phyloP scores from a whole-genome alignment of 2,329 filamentous ascomycete genomes.

The Capronia coronata region DNA sequence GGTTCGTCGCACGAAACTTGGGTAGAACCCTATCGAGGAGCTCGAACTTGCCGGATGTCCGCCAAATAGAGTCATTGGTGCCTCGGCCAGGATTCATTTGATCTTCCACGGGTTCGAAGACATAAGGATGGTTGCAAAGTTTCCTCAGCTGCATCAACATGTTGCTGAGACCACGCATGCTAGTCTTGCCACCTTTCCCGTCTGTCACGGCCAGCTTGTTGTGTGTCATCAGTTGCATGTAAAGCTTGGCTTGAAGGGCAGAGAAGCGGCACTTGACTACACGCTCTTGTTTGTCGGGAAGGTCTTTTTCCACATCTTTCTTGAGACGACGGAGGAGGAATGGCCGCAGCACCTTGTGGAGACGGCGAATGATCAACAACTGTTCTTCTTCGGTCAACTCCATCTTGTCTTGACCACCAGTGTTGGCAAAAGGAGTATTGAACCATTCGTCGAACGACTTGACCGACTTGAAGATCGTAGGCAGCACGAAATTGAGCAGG shows the following conservation, averaged over 20 bases:
- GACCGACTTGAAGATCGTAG: constrained; percentile 98
- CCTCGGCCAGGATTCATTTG: constrained; percentile 87
- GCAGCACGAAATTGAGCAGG: constrained; percentile 94
- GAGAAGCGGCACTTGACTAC: constrained; percentile 99
- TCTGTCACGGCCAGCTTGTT: constrained; percentile 93
- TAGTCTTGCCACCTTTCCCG: constrained; percentile 89
- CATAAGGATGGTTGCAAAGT: constrained; percentile 97
- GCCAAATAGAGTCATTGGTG: constrained; percentile 91
- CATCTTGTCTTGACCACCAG: constrained; percentile 96
- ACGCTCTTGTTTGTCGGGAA: constrained; percentile 97
- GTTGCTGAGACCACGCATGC: constrained; percentile 90
- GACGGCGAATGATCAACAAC: constrained; percentile 91
- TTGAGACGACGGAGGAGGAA: constrained; percentile 98
- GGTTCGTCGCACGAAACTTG: constrained; percentile 84
- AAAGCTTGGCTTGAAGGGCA: constrained; percentile 81
- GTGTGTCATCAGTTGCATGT: constrained; percentile 95
- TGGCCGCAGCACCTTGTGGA: constrained; percentile 94
- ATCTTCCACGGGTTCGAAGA: constrained; percentile 96
- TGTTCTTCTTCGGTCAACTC: constrained; percentile 99
- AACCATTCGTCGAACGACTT: constrained; percentile 99
- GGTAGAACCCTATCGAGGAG: constrained; percentile 84
- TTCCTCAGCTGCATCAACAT: constrained; percentile 99
- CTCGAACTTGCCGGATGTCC: constrained; percentile 95
- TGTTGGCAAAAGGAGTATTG: constrained; percentile 98
- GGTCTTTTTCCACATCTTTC: constrained; percentile 98